Percentiles rank a stretch among this genome's conserved stretches.
phyloP scores from a whole-genome alignment of 1,139 yeast species.

The Yamadazyma spencermartinsiae region DNA sequence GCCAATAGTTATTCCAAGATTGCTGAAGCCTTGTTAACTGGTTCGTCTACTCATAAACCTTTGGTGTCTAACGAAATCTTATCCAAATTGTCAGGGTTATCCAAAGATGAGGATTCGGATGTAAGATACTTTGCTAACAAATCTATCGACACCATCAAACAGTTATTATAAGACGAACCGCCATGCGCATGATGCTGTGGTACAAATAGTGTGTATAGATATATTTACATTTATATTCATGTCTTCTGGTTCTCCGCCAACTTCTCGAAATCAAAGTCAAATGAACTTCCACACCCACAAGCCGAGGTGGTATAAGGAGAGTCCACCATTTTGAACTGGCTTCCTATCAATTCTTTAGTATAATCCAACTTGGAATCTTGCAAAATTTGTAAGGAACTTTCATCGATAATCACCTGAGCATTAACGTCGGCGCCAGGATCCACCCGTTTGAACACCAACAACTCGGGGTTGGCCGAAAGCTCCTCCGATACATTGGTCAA shows the following conservation, averaged over 20 bases:
- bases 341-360: conserved; percentile 90
- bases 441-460: conserved; percentile 62
- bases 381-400: conserved; percentile 74
- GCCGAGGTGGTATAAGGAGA: conserved; percentile 89
- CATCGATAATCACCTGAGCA: conserved; percentile 76
- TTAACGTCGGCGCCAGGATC: conserved; percentile 25
- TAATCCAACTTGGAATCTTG: conserved; percentile 88
- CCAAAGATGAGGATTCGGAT: conserved; percentile 79
- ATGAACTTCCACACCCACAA: conserved; percentile 97
- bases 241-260: conserved; percentile 17
- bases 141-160: conserved; percentile 27
- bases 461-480: conserved; percentile 30
- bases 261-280: conserved; percentile 80
- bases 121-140: conserved; percentile 82
- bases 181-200: no score
- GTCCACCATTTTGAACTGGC: conserved; percentile 87
- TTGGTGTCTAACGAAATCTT: conserved; percentile 57
- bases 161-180: not conserved
- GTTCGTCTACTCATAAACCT: not conserved
- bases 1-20: conserved; percentile 78
- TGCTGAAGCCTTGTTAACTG: conserved; percentile 45
- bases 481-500: conserved; percentile 52
- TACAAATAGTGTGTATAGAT: no score
- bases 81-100: conserved; percentile 64
- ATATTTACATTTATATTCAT: not conserved